These are phyloP conservation scores for Thraustochytrium striatum DNA, from an alignment of 352 stramenopile genomes.

Conservation along the genomic window DNA sequence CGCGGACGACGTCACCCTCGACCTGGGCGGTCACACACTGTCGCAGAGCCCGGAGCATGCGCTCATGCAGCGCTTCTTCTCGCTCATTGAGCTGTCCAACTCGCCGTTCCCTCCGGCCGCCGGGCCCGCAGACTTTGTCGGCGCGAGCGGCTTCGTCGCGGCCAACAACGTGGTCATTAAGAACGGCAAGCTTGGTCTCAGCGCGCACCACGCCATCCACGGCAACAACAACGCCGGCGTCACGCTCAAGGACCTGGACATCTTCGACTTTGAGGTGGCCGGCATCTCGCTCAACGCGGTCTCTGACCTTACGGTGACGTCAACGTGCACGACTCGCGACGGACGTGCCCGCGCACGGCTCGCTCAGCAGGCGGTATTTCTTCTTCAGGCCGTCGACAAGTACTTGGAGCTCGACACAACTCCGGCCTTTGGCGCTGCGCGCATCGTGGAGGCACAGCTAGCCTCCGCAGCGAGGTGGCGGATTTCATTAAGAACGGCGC, in stretches of 20 bases:
- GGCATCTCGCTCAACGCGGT: constrained; percentile 15
- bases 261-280: constrained; percentile 29
- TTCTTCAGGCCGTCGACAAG: background rate
- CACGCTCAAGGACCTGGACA: background rate
- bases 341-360: background rate
- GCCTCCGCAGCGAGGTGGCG: background rate
- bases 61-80: constrained; percentile 39
- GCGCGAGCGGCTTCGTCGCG: background rate
- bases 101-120: background rate
- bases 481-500: background rate
- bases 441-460: background rate
- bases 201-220: constrained; percentile 33
- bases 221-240: constrained; percentile 9
- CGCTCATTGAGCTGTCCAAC: constrained; percentile 31
- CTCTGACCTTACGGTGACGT: background rate
- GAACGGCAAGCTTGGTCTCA: constrained; percentile 24
- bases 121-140: constrained; percentile 5
- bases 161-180: constrained; percentile 10
- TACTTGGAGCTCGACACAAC: background rate
- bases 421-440: too few species aligned
- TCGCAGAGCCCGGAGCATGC: constrained; percentile 17
- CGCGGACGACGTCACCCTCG: constrained; percentile 12
- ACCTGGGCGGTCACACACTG: constrained; percentile 21
- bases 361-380: constrained; percentile 19
- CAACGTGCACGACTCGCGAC: background rate